Percentiles rank a stretch among this genome's conserved stretches.
These are phyloP conservation scores for Epicoccum sorghinum DNA, from an alignment of 2,329 filamentous ascomycete genomes.

Conservation along the genomic window DNA sequence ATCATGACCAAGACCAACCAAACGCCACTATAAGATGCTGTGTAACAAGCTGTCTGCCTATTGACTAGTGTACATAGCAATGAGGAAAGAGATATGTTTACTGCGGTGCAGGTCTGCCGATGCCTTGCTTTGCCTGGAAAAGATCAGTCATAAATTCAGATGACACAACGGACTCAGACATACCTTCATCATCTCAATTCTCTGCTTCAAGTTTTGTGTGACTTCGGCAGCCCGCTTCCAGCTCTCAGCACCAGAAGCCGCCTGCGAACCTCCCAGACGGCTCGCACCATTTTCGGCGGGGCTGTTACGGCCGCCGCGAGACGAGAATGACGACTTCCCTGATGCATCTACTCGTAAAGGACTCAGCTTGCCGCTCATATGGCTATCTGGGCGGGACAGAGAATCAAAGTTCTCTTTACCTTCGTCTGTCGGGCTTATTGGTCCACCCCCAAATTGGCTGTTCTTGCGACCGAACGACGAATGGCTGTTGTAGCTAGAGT, in stretches of 20 bases:
- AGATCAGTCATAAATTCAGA: conserved; percentile 2
- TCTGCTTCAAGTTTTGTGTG: conserved; percentile 93
- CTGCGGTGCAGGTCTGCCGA: conserved; percentile 40
- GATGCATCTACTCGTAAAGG: conserved; percentile 45
- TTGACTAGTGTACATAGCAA: background rate
- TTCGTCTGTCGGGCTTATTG: conserved; percentile 46
- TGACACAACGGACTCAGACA: background rate
- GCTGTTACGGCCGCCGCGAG: conserved; percentile 42
- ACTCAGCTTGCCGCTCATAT: conserved; percentile 49
- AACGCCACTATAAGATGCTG: conserved; percentile 14
- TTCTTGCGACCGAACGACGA: conserved; percentile 50
- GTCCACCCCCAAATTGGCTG: conserved; percentile 35
- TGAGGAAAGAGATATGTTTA: background rate
- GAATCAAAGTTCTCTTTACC: conserved; percentile 57
- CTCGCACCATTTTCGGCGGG: conserved; percentile 34
- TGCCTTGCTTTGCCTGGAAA: conserved; percentile 47
- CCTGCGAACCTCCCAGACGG: conserved; percentile 35
- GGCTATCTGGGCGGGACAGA: conserved; percentile 41
- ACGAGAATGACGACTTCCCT: conserved; percentile 40
- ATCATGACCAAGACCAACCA: background rate
- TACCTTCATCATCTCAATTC: conserved; percentile 98
- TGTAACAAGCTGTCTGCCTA: background rate
- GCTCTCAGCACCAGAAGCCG: conserved; percentile 67
- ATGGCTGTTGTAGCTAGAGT: conserved; percentile 41
- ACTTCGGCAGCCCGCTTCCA: conserved; percentile 98